Conservation (phyloP, 345 rosid genomes). For the Psidium friedrichsthalianum region DNA sequence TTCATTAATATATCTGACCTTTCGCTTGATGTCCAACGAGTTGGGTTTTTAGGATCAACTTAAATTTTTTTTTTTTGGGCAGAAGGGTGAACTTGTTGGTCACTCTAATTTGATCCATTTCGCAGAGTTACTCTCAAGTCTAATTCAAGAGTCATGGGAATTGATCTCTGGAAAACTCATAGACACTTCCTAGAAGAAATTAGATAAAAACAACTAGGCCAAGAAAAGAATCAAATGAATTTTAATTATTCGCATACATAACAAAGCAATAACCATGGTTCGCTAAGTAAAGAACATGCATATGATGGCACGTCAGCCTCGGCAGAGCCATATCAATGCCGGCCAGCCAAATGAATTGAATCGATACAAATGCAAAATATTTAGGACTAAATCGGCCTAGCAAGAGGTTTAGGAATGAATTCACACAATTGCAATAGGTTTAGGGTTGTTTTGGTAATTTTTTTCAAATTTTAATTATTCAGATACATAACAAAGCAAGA, state of each 20-base stretch:
- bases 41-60: neutral
- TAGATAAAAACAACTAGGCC: too few species aligned
- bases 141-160: too few species aligned
- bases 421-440: too few species aligned
- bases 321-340: rapidly evolving
- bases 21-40: rapidly evolving
- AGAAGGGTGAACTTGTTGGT: neutral
- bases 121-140: too few species aligned
- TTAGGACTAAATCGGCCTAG: too few species aligned
- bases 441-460: too few species aligned
- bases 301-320: neutral
- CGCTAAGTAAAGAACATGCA: neutral
- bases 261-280: neutral
- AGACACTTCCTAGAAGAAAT: too few species aligned
- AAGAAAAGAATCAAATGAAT: neutral
- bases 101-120: neutral
- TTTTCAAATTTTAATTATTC: neutral
- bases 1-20: neutral
- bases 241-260: neutral
- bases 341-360: neutral
- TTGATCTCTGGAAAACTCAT: too few species aligned
- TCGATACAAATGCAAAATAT: too few species aligned
- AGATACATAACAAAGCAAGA: neutral
- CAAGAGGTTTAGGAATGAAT: too few species aligned
- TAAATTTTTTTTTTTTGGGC: neutral